Base-by-base conservation (phyloP, 2,329 filamentous ascomycete genomes). In the Cephalotrichum gorgonifer region DNA sequence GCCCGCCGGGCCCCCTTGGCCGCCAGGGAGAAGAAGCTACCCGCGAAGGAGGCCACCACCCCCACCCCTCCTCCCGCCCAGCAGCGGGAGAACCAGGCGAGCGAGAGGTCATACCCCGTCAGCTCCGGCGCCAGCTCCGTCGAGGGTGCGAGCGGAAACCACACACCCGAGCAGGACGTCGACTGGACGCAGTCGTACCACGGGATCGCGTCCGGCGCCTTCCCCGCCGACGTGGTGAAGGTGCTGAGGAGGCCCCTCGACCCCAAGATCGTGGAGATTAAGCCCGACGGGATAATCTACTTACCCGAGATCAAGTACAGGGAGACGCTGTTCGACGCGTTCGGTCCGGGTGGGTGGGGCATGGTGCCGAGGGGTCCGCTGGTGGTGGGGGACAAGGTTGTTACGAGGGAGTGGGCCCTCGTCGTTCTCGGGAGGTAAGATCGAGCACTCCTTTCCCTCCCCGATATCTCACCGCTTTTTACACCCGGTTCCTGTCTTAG, bases 281-380 rank as follows among this genome's bases (percentile, higher is more conserved):
- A 98, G 72, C 91, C 93, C 28, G 93, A 98, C 69, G 93, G 93
- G 30, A 91, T 98, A 57, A 73, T 97, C 52, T 98, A 97, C 64
- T 73, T 98, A 51, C 93, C 93, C 12, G 93, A 98, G 74, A 97
- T 98, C 73, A 96, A 97, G 71, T 98, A 98, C 70, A 75, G 93
- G 42, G 75, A 91, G 54, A 91, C 95, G 54, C 68, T 98, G 58
- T 96, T 97, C 65, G 73, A 75, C 59, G 88, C 89, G 0, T 98
- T 98, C 68, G 91, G 93, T 0, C 93, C 93, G 0, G 93, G 94
- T 48, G 93, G 86, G 6, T 98, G 93, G 93, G 93, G 93, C 1
- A 71, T 98, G 49, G 91, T 91, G 50, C 93, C 93, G 9, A 74
- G 90, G 51, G 85, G 89, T 15, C 87, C 95, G 63, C 82, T 87